These are phyloP conservation scores for Cladobotryum mycophilum DNA, from an alignment of 2,329 filamentous ascomycete species.

Conservation along the genomic window DNA sequence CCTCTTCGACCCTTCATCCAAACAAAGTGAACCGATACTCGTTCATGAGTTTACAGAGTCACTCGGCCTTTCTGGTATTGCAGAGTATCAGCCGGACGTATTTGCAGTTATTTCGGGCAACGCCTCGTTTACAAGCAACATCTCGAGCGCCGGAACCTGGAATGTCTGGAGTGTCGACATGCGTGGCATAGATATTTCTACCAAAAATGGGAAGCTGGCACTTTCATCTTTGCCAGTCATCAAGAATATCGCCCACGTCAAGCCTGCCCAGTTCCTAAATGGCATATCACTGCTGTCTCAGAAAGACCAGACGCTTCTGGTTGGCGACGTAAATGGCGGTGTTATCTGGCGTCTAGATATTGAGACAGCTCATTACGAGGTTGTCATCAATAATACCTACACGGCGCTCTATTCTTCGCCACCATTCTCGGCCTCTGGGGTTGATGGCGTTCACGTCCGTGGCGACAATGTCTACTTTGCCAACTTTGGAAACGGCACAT, in stretches of 20 bases:
- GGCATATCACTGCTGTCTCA: constrained; percentile 17
- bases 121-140: constrained; percentile 15
- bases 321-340: constrained; percentile 18
- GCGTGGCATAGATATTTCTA: constrained; percentile 16
- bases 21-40: constrained; percentile 16
- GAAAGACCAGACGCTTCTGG: constrained; percentile 14
- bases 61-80: constrained; percentile 28
- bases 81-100: constrained; percentile 25
- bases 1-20: constrained; percentile 24
- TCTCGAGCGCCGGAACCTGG: constrained; percentile 13
- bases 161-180: constrained; percentile 19
- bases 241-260: constrained; percentile 15
- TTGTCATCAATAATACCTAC: constrained; percentile 18
- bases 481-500: constrained; percentile 17
- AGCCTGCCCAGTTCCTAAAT: constrained; percentile 21
- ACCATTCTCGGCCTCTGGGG: constrained; percentile 12
- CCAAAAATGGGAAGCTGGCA: constrained; percentile 6
- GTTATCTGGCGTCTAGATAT: constrained; percentile 19
- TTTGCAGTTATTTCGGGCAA: constrained; percentile 26
- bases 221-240: constrained; percentile 10
- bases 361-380: constrained; percentile 16
- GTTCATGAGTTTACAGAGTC: constrained; percentile 23
- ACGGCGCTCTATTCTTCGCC: constrained; percentile 14
- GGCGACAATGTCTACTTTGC: constrained; percentile 20
- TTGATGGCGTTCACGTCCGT: constrained; percentile 22